Base-by-base conservation (phyloP, 2,329 filamentous ascomycete species). In the Pestalotiopsis sp. region DNA sequence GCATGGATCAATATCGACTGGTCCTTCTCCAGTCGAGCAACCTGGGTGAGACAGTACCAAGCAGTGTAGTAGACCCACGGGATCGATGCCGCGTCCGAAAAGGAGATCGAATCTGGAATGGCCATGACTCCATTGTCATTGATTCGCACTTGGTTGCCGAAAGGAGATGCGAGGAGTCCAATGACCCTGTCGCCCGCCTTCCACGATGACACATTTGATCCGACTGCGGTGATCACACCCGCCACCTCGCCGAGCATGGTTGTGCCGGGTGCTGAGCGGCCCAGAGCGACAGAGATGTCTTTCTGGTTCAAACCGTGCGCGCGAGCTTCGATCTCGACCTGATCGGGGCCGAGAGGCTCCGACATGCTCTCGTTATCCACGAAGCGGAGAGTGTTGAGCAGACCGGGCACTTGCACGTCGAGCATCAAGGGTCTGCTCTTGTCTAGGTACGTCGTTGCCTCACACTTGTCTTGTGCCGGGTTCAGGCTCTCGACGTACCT, bases 181-280 rank as follows among this genome's bases (percentile, higher is more conserved):
- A 67, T 73, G 13, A 14, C 72, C 69, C 11, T 71, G 67, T 65
- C 67, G 59, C 12, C 56, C n/a, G 56, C 23, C 23, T 59, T 59
- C 56, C 56, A 59, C 0, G 56, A 59, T 4, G 20, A 25, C n/a
- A 59, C 56, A 6, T 59, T 59, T 4, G 56, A 59, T 59, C 56
- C 56, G 23, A 59, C 56, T 7, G 56, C 56, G n/a, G 23, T 59
- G 12, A 59, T 59, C 2, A 59, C 56, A 59, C 56, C 56, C 4
- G 56, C 56, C 56, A 59, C 23, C 1, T 59, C 56, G 2, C 56
- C 56, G 17, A 13, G 20, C 56, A 59, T 59, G 7, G 56, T n/a
- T 25, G 56, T 59, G 17, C 23, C 56, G 0, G 56, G 56, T 4
- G 56, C 56, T 1, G 31, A 36, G 31, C 31, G 41, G 14, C 41